Conservation (phyloP, 1,139 yeast species). For the Suhomyces choctaworum region DNA sequence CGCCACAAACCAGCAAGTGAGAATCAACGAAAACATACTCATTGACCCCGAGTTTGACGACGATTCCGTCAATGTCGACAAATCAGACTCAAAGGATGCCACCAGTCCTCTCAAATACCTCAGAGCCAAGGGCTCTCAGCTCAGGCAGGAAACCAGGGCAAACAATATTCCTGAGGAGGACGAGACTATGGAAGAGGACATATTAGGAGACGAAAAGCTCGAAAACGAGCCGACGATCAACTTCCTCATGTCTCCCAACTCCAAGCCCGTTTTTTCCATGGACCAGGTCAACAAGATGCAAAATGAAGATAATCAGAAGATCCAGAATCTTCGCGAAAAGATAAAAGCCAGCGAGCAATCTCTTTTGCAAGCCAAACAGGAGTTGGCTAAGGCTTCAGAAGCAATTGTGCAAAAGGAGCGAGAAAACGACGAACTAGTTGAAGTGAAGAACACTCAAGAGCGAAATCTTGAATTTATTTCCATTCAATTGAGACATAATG, state of each 20-base stretch:
- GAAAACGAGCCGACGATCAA: slow-evolving; percentile 33
- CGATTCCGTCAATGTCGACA: slow-evolving; percentile 8
- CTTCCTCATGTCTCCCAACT: slow-evolving; percentile 36
- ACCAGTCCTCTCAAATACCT: slow-evolving; percentile 29
- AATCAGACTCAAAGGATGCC: slow-evolving; percentile 19
- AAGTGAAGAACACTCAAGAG: slow-evolving; percentile 21
- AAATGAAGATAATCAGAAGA: slow-evolving; percentile 21
- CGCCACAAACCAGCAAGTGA: slow-evolving; percentile 35
- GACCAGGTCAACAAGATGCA: slow-evolving; percentile 34
- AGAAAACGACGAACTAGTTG: slow-evolving; percentile 21
- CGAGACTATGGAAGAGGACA: slow-evolving; percentile 12
- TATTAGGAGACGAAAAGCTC: slow-evolving; percentile 12
- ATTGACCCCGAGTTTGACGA: slow-evolving; percentile 12
- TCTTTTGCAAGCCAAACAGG: slow-evolving; percentile 5
- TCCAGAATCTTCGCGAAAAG: slow-evolving; percentile 12
- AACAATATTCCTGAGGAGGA: slow-evolving; percentile 6
- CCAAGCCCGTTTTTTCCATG: slow-evolving; percentile 39
- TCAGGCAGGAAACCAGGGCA: not conserved
- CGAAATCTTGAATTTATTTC: slow-evolving; percentile 29
- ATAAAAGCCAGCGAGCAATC: slow-evolving; percentile 9
- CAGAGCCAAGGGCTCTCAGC: slow-evolving; percentile 2
- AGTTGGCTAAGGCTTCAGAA: slow-evolving; percentile 4
- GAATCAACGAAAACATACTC: slow-evolving; percentile 21
- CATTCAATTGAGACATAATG: slow-evolving; percentile 32
- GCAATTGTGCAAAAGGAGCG: slow-evolving; percentile 9